Base-by-base conservation (phyloP, 2,329 filamentous ascomycete genomes). In the Cryphonectria japonica region DNA sequence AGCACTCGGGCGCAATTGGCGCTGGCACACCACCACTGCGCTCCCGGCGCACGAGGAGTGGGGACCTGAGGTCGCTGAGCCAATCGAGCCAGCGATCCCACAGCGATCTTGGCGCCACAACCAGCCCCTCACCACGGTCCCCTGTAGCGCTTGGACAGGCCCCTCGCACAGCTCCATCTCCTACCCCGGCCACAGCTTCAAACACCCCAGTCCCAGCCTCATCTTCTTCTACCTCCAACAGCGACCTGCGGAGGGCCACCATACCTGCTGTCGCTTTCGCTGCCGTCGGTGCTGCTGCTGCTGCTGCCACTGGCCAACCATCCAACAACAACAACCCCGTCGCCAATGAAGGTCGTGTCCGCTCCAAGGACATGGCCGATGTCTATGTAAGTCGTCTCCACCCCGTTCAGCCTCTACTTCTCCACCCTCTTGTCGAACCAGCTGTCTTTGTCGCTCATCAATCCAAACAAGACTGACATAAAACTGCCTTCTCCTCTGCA, bases 291-390 rank as follows among this genome's bases (percentile, higher is more conserved):
- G 63, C 63, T 46, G 26, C 32, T 43, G 57, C 64, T 62, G 43
- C 62, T 29, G 43, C 57, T 26, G 52, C 32, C 34, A 57, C 50
- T 67, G 57, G 60, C 71, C 72, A 71, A 71, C 73, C 74, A 68
- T 75, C 77, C 69, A 80, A 72, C 75, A 79, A 79, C 75, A 92
- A 91, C 59, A 62, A 77, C 68, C 93, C 93, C 77, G 87, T 94
- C 82, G 92, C 91, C 82, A 94, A 95, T 84, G 93, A 94, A 87
- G 92, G 93, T 85, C 94, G 94, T 84, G 91, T 89, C 83, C 93
- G 93, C 81, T 85, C 91, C 79, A 92, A 90, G 85, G 92, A 91
- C 83, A 97, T 97, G 93, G 87, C 93, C 81, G 93, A 97, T 86
- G 91, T 97, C 84, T 97, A 93, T 85, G 94, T 97, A 89, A 92